Evolutionary conservation across 208 protist species (phyloP).

Genomic region (Leishmania lainsoni): DNA sequence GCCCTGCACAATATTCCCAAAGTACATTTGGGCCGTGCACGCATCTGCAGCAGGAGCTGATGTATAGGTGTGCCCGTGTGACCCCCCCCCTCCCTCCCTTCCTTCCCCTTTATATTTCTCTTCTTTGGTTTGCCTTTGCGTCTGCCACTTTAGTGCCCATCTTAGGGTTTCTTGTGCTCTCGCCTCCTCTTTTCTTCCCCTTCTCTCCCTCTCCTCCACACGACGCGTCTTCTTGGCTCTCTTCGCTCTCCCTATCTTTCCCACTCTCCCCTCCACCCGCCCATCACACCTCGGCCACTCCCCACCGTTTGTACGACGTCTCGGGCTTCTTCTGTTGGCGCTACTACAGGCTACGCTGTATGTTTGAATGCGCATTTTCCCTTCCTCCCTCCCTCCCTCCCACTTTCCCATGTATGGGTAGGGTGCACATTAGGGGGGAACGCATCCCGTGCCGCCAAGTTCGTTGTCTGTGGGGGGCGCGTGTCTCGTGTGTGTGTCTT

Average conservation of each 20-base stretch:
- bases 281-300: background rate
- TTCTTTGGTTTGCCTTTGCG: background rate
- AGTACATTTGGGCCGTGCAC: too few species aligned
- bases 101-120: background rate
- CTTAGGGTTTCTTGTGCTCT: too few species aligned
- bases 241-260: too few species aligned
- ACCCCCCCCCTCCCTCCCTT: background rate
- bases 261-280: background rate
- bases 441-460: background rate
- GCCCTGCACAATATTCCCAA: too few species aligned
- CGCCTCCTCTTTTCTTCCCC: background rate
- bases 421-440: background rate
- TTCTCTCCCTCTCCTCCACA: background rate
- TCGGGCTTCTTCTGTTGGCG: background rate
- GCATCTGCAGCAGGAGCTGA: background rate
- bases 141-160: background rate
- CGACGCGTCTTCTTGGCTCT: background rate
- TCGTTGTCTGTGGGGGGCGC: background rate
- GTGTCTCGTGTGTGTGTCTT: too few species aligned
- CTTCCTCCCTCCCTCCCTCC: too few species aligned
- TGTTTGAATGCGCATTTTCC: background rate
- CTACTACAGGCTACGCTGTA: background rate
- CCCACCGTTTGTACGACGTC: background rate
- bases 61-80: background rate
- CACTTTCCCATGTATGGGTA: background rate